Conservation (phyloP, 768 basidiomycete species). For the Rhodotorula toruloides region DNA sequence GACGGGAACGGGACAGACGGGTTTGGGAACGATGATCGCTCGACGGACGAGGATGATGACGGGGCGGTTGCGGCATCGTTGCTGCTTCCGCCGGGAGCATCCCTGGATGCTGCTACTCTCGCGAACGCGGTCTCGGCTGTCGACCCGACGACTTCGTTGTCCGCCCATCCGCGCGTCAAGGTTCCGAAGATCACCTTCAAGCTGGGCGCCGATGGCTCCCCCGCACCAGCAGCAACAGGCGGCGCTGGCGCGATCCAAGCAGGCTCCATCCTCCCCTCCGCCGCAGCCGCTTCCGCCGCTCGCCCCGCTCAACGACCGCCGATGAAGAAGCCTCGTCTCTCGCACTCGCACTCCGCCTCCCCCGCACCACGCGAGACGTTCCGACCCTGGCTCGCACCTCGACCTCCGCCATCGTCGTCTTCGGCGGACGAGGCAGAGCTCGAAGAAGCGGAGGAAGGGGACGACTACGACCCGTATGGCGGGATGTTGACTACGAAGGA, state of each 20-base stretch:
- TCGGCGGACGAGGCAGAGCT: background rate
- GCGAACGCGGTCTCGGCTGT: background rate
- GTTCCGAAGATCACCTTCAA: slow-evolving; percentile 3
- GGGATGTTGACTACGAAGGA: slow-evolving; percentile 67
- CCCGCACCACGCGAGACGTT: slow-evolving; percentile 7
- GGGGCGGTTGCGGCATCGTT: too few relatives aligned
- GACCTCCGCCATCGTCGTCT: slow-evolving; percentile 44
- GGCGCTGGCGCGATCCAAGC: background rate
- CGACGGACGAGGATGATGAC: too few relatives aligned
- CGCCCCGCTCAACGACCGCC: background rate
- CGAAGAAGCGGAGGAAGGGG: slow-evolving; percentile 51
- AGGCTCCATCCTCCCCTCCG: background rate
- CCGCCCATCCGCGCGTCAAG: slow-evolving; percentile 6
- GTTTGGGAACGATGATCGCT: background rate
- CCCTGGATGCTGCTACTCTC: background rate
- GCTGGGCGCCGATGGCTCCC: background rate
- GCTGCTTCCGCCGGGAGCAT: too few relatives aligned
- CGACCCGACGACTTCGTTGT: background rate
- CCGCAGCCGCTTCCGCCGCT: background rate
- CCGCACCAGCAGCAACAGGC: too few relatives aligned
- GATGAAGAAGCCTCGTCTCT: background rate
- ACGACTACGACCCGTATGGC: slow-evolving; percentile 60
- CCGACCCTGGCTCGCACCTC: slow-evolving; percentile 48
- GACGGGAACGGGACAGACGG: slow-evolving; percentile 30
- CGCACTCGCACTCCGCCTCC: background rate